Evolutionary conservation across 495 filamentous ascomycete genomes (phyloP).

Genomic region (Jackrogersella multiformis): DNA sequence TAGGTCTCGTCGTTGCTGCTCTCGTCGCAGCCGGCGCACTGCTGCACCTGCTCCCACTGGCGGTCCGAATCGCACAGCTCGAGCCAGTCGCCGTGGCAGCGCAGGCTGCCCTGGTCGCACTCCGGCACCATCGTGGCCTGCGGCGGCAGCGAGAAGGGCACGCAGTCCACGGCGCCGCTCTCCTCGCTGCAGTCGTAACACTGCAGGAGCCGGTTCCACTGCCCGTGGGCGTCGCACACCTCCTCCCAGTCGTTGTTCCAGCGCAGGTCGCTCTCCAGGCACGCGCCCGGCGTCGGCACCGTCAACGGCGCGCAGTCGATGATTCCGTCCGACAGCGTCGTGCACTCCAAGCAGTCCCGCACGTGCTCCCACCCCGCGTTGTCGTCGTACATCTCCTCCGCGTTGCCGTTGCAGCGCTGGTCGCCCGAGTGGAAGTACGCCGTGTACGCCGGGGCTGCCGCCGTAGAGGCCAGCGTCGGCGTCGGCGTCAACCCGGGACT

Average conservation of each 20-base stretch:
- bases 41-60: background rate
- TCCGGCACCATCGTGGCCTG: background rate
- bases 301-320: background rate
- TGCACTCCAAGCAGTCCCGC: background rate
- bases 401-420: constrained; percentile 10
- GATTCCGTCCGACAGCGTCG: too few species aligned
- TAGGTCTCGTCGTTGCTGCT: background rate
- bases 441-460: background rate
- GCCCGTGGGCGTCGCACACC: background rate
- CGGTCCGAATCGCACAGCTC: background rate
- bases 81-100: constrained; percentile 6
- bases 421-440: background rate
- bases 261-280: background rate
- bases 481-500: background rate
- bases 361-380: background rate
- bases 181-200: constrained; percentile 5
- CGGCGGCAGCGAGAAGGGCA: constrained; percentile 1
- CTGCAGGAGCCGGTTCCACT: background rate
- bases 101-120: background rate
- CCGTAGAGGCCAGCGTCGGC: background rate
- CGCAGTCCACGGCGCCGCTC: constrained; percentile 1
- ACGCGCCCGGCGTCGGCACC: background rate
- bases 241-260: background rate
- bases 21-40: constrained; percentile 3
- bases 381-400: constrained; percentile 14